Base-by-base conservation (phyloP, 441 rosid species). In the Erodium trifolium region DNA sequence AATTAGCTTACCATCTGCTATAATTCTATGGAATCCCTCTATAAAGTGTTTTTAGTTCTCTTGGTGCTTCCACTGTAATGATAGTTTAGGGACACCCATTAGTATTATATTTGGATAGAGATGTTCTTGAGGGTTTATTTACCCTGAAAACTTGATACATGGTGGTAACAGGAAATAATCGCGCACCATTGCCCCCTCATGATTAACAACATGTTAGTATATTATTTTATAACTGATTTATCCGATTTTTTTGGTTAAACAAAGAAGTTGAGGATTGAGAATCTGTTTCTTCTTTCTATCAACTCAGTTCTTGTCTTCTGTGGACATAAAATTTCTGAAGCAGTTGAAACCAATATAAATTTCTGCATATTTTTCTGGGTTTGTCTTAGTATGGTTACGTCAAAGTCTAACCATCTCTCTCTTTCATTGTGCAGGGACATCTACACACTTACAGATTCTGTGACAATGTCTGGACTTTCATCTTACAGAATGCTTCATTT, bases 361-460 rank as follows among this genome's bases (percentile, higher is more conserved):
- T 14, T 53, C 17, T 53, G 18, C 60, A 13, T 5, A 5, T 2
- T 45, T 16, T 60, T 65, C 70, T 67, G 23, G 60, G 51, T 12
- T 67, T 55, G 23, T 51, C 39, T 13, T 45, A 3, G 45, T 14
- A 37, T 13, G 12, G 16, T 16, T 17, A n/a, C 9, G 13, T 47
- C 34, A 39, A 67, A 27, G 3, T 29, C 12, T 45, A 9, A 16
- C 60, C 43, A 6, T 60, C 53, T 47, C 53, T 51, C 17, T 47
- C 68, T 62, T 31, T 68, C 3, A 43, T 72, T 45, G 18, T 47
- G 45, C 93, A 92, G 99, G 99, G 98, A 41, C 98, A 94, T 78
- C 82, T 92, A 74, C 99, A 92, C 83, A 92, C 98, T 12, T 92
- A 94, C 79, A 87, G 98, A 80, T 94, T 90, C 84, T 92, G 99